Base-by-base conservation (phyloP, 768 basidiomycete species). In the Serpula lacrymans region DNA sequence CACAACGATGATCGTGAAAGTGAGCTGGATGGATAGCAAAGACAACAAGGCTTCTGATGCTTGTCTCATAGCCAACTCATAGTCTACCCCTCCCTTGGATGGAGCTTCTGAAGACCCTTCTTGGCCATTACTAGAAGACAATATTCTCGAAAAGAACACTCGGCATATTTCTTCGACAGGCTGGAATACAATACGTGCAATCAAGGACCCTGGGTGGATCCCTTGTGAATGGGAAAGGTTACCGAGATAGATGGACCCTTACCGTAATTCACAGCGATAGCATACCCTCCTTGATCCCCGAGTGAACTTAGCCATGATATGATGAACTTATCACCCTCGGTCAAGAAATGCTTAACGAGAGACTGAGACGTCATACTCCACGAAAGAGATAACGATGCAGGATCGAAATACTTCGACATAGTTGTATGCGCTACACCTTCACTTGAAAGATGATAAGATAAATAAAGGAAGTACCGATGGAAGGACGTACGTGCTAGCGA, bases 231-330 rank as follows among this genome's bases (percentile, higher is more conserved):
- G 21, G 9, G 20, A 10, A 30, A 22, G 31, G 34, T 2, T 10
- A 25, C 23, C 44, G 23, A 17, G 8, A 14, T 31, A 22, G 12
- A 39, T 5, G 28, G 14, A 10, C 11, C 58, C 77, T 35, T 38
- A 88, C 95, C 96, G 57, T 98, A 99, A 61, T 97, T 98, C 27
- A 87, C 84, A 10, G 96, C 95, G 10, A 98, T 72, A 0, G 94
- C 95, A 59, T 96, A 98, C 2, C 92, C 94, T 4, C 91, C 95
- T 62, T 97, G 93, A 57, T 94, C 86, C 33, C 80, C 70, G 36
- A 95, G 65, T 22, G 86, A 82, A 44, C 91, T 92, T 54, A 90
- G 80, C 58, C 77, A 79, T 0, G 89, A 88, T 13, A 99, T 72
- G 9, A 95, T 75, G 31, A 98, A 67, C 54, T 96, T 91, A 60